These are phyloP conservation scores for Globisporangium lucens DNA, from an alignment of 352 stramenopile genomes.

Conservation along the genomic window DNA sequence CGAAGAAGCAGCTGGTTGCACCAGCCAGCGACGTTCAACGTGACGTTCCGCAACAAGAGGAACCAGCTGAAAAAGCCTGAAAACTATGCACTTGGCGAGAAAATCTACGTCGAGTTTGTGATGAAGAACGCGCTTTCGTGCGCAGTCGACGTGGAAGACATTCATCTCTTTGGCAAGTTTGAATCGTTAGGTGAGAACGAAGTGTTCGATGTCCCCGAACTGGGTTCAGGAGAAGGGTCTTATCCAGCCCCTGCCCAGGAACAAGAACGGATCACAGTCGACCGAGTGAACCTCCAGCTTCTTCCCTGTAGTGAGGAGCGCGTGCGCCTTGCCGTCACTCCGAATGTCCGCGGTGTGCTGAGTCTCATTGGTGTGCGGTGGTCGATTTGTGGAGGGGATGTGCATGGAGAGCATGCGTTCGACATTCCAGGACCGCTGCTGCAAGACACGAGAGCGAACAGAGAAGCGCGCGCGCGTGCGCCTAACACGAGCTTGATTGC, in stretches of 20 bases:
- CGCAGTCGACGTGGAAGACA: conserved; percentile 74
- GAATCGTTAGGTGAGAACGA: conserved; percentile 25
- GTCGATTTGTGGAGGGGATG: conserved; percentile 80
- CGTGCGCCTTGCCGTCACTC: conserved; percentile 63
- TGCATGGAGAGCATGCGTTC: conserved; percentile 80
- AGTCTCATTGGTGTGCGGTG: conserved; percentile 71
- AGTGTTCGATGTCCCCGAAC: conserved; percentile 49
- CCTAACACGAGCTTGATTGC: conserved; percentile 76
- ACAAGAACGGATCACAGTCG: conserved; percentile 46
- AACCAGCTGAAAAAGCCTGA: conserved; percentile 34
- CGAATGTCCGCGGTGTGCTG: conserved; percentile 53
- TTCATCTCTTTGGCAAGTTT: conserved; percentile 81
- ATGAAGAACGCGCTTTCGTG: conserved; percentile 87
- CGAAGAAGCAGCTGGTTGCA: conserved; percentile 41
- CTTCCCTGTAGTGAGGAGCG: conserved; percentile 74
- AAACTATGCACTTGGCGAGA: conserved; percentile 68
- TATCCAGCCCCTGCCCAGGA: not conserved
- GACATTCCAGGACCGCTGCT: conserved; percentile 75
- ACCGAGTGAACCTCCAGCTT: conserved; percentile 72
- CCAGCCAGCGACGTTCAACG: conserved; percentile 46
- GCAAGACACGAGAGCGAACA: conserved; percentile 74
- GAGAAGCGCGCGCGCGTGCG: conserved; percentile 65
- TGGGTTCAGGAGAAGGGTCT: not conserved
- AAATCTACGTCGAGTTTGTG: conserved; percentile 85
- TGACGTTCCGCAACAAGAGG: conserved; percentile 56